A percentile compares a stretch with the other conserved stretches of the same genome.
phyloP scores from a whole-genome alignment of 83 land plant genomes.

The Isoetes engelmannii region DNA sequence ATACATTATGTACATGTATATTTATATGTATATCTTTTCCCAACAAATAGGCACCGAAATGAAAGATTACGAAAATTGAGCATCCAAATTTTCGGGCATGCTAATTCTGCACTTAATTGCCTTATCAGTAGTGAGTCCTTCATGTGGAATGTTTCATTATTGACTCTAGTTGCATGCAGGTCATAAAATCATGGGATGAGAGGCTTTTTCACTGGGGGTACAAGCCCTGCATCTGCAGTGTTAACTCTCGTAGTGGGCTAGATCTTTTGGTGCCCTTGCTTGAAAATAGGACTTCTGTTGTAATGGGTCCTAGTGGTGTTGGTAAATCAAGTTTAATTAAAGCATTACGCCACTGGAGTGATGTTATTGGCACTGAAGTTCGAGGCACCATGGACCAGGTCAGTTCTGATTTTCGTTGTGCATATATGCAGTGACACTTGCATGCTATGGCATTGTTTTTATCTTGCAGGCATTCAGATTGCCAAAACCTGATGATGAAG shows the following conservation, averaged over 20 bases:
- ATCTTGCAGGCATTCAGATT: constrained; percentile 19
- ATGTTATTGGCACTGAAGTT: constrained; percentile 22
- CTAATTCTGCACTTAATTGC: too few species aligned
- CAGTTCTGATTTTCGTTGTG: constrained; percentile 16
- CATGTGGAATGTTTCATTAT: background rate
- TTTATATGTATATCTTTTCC: too few species aligned
- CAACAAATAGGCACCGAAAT: too few species aligned
- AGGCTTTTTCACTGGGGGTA: constrained; percentile 79
- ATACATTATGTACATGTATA: too few species aligned
- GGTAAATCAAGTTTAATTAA: constrained; percentile 96
- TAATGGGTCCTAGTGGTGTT: constrained; percentile 95
- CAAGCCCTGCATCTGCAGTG: constrained; percentile 75
- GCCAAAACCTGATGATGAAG: constrained; percentile 44
- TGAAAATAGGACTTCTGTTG: constrained; percentile 63
- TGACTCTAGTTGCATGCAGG: constrained; percentile 27
- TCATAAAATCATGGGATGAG: constrained; percentile 47
- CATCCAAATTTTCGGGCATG: too few species aligned
- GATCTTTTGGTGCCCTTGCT: constrained; percentile 40
- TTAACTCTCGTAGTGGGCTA: constrained; percentile 46
- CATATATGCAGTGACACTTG: constrained; percentile 1
- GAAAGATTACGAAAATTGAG: too few species aligned
- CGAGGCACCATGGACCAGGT: constrained; percentile 35
- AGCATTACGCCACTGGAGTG: constrained; percentile 50
- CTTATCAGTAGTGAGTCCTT: too few species aligned
- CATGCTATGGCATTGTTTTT: constrained; percentile 2